Evolutionary conservation across 2,329 filamentous ascomycete species (phyloP).

Genomic region (Zymoseptoria passerinii): DNA sequence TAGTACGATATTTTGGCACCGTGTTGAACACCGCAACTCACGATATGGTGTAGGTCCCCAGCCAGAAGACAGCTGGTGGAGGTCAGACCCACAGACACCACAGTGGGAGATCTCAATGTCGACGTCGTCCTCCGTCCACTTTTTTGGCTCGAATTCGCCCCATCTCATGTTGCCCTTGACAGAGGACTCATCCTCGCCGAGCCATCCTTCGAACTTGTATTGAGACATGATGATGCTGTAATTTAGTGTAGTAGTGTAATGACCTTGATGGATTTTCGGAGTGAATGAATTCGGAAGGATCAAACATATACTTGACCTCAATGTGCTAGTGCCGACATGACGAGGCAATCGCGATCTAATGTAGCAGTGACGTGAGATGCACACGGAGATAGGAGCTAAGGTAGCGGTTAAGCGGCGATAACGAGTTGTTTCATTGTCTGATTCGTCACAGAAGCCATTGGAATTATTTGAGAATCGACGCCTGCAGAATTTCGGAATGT

Average conservation of each 20-base stretch:
- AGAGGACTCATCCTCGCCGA: constrained; percentile 42
- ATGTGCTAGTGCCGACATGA: background rate
- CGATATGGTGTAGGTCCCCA: constrained; percentile 36
- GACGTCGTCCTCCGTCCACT: constrained; percentile 31
- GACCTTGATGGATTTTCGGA: background rate
- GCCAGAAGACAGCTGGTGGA: constrained; percentile 29
- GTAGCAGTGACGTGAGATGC: background rate
- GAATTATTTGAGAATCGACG: background rate
- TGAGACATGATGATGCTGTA: constrained; percentile 16
- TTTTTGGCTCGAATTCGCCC: constrained; percentile 22
- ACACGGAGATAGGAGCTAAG: background rate
- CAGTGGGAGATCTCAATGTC: constrained; percentile 34
- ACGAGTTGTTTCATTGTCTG: background rate
- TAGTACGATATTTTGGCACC: too few relatives aligned
- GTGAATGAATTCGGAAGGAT: background rate
- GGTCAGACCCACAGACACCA: constrained; percentile 28
- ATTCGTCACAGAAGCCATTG: background rate
- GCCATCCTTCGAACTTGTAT: constrained; percentile 50
- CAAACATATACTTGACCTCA: background rate
- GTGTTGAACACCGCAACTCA: too few relatives aligned
- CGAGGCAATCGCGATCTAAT: background rate
- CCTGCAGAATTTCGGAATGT: background rate
- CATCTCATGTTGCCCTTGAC: constrained; percentile 33
- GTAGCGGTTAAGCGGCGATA: background rate
- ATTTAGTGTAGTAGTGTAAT: background rate